A percentile compares a stretch with the other conserved stretches of the same genome.
phyloP scores from a whole-genome alignment of 495 filamentous ascomycete genomes.

The Bacidia rubella region DNA sequence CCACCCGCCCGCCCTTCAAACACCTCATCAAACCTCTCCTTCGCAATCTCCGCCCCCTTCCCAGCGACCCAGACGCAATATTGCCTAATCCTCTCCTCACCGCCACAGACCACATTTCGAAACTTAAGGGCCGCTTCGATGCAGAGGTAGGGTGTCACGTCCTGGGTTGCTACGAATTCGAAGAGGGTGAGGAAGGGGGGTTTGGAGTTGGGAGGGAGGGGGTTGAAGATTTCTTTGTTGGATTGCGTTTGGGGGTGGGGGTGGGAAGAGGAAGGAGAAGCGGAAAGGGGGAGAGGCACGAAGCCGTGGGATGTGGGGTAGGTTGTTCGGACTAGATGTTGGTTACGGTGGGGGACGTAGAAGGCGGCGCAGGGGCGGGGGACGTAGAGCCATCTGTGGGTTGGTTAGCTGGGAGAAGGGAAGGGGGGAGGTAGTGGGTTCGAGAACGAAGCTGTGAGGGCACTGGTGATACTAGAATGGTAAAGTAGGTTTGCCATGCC shows the following conservation, averaged over 20 bases:
- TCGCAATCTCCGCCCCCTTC: slow-evolving; percentile 44
- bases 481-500: too few relatives aligned
- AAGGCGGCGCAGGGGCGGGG: slow-evolving; percentile 73
- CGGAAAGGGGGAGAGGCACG: slow-evolving; percentile 25
- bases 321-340: slow-evolving; percentile 56
- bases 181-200: slow-evolving; percentile 55
- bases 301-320: slow-evolving; percentile 56
- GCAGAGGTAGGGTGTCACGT: slow-evolving; percentile 57
- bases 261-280: slow-evolving; percentile 11
- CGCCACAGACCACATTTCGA: slow-evolving; percentile 53
- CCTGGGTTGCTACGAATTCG: slow-evolving; percentile 63
- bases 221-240: slow-evolving; percentile 30
- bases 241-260: not conserved
- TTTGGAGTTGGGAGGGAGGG: slow-evolving; percentile 33
- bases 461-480: too few relatives aligned
- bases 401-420: not conserved
- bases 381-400: slow-evolving; percentile 59
- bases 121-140: slow-evolving; percentile 57
- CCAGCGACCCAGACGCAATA: slow-evolving; percentile 46
- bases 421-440: not conserved
- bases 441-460: not conserved
- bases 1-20: slow-evolving; percentile 28
- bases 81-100: slow-evolving; percentile 51
- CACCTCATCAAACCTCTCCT: slow-evolving; percentile 35
- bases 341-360: slow-evolving; percentile 62